Conservation (phyloP, 2,329 filamentous ascomycete species). For the Cryphonectria nitschkei region DNA sequence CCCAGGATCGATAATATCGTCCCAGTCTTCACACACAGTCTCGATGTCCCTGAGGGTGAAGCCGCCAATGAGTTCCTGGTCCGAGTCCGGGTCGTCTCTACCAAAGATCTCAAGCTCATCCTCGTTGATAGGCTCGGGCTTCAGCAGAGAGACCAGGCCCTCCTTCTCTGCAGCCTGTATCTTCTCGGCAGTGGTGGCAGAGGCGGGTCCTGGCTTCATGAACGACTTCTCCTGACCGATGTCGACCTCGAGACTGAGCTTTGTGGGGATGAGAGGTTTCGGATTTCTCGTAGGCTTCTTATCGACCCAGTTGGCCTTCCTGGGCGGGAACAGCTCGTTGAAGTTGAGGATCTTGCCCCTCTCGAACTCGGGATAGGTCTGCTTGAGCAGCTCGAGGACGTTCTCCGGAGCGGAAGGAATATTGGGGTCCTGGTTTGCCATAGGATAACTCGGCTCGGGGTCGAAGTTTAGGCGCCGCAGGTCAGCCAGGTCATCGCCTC, state of each 20-base stretch:
- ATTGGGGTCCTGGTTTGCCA: slow-evolving; percentile 61
- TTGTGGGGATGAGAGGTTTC: slow-evolving; percentile 81
- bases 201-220: slow-evolving; percentile 67
- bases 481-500: slow-evolving; percentile 43
- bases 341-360: slow-evolving; percentile 76
- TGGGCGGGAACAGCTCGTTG: slow-evolving; percentile 80
- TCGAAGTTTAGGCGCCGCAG: slow-evolving; percentile 48
- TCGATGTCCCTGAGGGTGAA: slow-evolving; percentile 80
- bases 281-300: slow-evolving; percentile 80
- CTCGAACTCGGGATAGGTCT: slow-evolving; percentile 81
- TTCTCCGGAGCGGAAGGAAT: slow-evolving; percentile 74
- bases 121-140: slow-evolving; percentile 44
- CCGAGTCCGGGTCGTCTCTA: slow-evolving; percentile 51
- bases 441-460: slow-evolving; percentile 46
- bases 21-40: slow-evolving; percentile 87
- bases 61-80: slow-evolving; percentile 71
- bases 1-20: slow-evolving; percentile 60
- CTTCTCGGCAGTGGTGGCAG: slow-evolving; percentile 57
- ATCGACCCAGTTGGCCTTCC: slow-evolving; percentile 75
- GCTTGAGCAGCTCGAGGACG: slow-evolving; percentile 74
- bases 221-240: slow-evolving; percentile 87
- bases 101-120: slow-evolving; percentile 50
- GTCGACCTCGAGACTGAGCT: slow-evolving; percentile 84
- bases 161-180: slow-evolving; percentile 55
- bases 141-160: slow-evolving; percentile 49